phyloP scores from a whole-genome alignment of 441 rosid species.

The Erodium chrysanthum region DNA sequence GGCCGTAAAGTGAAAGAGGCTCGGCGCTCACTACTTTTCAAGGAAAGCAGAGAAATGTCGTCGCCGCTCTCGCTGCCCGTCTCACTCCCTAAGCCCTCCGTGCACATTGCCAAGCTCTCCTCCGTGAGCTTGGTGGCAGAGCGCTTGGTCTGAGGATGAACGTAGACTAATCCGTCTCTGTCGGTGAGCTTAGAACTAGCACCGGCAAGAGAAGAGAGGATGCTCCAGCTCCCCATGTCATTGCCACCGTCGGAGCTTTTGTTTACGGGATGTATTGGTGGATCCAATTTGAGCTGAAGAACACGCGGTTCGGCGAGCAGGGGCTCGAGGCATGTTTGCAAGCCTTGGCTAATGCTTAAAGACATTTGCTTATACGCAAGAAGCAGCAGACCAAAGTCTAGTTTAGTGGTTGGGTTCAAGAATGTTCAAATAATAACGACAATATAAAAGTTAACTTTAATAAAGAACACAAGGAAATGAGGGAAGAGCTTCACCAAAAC shows the following conservation, averaged over 20 bases:
- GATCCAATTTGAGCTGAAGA: slow-evolving; percentile 33
- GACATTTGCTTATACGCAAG: slow-evolving; percentile 30
- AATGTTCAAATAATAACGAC: no score
- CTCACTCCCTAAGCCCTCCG: slow-evolving; percentile 20
- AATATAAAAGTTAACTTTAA: no score
- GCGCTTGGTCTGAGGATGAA: slow-evolving; percentile 20
- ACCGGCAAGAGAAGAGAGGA: slow-evolving; percentile 7
- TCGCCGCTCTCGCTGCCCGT: slow-evolving; percentile 4
- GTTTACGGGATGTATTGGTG: slow-evolving; percentile 12
- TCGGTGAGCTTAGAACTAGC: no score
- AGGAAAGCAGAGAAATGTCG: background rate
- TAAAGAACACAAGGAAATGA: no score
- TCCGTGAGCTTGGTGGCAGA: slow-evolving; percentile 5
- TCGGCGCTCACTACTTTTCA: slow-evolving; percentile 13
- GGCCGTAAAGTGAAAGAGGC: background rate
- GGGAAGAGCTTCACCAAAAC: no score
- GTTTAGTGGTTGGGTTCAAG: no score
- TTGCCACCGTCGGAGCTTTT: background rate
- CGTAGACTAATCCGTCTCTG: slow-evolving; percentile 19
- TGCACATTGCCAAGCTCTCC: slow-evolving; percentile 22
- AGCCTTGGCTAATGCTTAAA: slow-evolving; percentile 35
- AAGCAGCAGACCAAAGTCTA: no score
- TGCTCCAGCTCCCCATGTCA: slow-evolving; percentile 37
- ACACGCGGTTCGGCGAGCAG: slow-evolving; percentile 26
- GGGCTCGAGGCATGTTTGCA: slow-evolving; percentile 46